These are phyloP conservation scores for Seminavis robusta DNA, from an alignment of 108 stramenopile genomes.

Conservation along the genomic window DNA sequence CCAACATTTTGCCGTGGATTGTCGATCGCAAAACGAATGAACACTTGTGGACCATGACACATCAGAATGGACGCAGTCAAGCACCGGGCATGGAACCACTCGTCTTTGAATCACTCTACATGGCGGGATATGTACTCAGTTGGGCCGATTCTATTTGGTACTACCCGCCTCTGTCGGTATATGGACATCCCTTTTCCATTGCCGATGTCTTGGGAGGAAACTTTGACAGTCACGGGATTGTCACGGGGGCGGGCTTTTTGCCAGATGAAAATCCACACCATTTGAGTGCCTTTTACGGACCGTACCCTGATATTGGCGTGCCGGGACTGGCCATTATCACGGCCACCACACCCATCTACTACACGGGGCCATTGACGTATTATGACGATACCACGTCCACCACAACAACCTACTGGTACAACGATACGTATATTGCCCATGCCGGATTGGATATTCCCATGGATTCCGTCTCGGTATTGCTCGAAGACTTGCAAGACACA, in stretches of 20 bases:
- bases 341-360: constrained; percentile 25
- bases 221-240: neutral
- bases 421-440: constrained; percentile 21
- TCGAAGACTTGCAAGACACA: constrained; percentile 10
- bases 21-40: constrained; percentile 20
- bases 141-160: constrained; percentile 6
- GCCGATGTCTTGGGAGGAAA: neutral
- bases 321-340: constrained; percentile 20
- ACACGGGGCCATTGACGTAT: constrained; percentile 13
- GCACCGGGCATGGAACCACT: constrained; percentile 16
- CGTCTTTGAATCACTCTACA: constrained; percentile 15
- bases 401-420: constrained; percentile 23
- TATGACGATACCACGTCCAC: constrained; percentile 9
- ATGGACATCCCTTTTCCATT: neutral
- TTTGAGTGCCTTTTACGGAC: neutral
- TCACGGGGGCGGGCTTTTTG: neutral
- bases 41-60: constrained; percentile 4
- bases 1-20: constrained; percentile 25
- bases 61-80: constrained; percentile 19
- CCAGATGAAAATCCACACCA: constrained; percentile 16
- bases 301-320: constrained; percentile 23
- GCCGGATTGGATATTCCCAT: constrained; percentile 22
- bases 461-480: constrained; percentile 3
- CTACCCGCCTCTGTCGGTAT: neutral
- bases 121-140: constrained; percentile 5